phyloP scores from a whole-genome alignment of 495 filamentous ascomycete genomes.

The Hyaloscypha bicolor region DNA sequence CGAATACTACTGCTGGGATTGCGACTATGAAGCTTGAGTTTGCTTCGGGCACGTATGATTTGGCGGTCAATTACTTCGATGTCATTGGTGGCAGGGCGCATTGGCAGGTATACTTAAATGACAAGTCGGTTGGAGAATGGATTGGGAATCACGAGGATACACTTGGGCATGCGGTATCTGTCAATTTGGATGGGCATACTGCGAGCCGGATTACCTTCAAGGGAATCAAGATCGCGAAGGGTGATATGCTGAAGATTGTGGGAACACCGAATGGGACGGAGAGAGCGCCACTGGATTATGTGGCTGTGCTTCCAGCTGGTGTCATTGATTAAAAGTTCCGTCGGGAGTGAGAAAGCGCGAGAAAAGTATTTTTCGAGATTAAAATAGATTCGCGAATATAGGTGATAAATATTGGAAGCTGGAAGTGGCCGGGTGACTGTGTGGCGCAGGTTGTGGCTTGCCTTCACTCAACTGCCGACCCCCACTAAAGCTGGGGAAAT shows the following conservation, averaged over 20 bases:
- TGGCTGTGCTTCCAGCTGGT: conserved; percentile 60
- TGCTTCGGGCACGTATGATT: conserved; percentile 56
- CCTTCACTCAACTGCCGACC: not conserved
- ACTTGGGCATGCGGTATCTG: conserved; percentile 57
- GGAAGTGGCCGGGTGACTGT: not conserved
- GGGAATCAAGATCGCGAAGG: conserved; percentile 50
- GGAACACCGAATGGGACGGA: conserved; percentile 61
- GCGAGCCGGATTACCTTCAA: conserved; percentile 63
- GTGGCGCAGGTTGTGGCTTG: not conserved
- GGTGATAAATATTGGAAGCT: no score
- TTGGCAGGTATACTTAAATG: conserved; percentile 57
- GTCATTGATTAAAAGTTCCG: conserved; percentile 52
- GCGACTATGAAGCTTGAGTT: conserved; percentile 50
- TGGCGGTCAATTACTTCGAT: conserved; percentile 71
- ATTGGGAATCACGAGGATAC: conserved; percentile 56
- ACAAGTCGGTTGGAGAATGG: conserved; percentile 56
- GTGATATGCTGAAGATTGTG: conserved; percentile 61
- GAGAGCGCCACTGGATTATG: conserved; percentile 67
- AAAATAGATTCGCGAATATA: no score
- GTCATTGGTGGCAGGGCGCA: conserved; percentile 53
- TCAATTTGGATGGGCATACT: conserved; percentile 63
- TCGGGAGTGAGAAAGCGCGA: not conserved
- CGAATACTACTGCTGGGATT: conserved; percentile 51
- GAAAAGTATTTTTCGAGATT: no score
- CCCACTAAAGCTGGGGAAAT: no score